Evolutionary conservation across 306 rosid genomes (phyloP).

Genomic region (Sicyos edulis): DNA sequence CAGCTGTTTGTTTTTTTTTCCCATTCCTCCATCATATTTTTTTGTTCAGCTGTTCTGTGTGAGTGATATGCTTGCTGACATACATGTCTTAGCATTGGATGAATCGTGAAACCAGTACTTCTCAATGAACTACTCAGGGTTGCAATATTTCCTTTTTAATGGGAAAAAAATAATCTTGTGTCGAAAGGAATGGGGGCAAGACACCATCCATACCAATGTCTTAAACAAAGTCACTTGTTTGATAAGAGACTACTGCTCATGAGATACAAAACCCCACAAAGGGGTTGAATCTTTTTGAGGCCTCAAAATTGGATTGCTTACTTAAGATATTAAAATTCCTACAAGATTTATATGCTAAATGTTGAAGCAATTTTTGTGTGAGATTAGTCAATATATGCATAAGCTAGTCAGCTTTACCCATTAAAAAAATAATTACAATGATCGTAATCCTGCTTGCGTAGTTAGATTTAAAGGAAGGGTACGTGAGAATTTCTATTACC

Average conservation of each 20-base stretch:
- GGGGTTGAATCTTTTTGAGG: background rate
- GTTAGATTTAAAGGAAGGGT: slow-evolving; percentile 5
- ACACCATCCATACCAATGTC: background rate
- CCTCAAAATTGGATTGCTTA: slow-evolving; percentile 1
- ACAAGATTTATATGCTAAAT: slow-evolving; percentile 1
- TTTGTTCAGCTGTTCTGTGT: background rate
- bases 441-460: background rate
- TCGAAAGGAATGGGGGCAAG: background rate
- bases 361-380: background rate
- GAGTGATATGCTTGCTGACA: background rate
- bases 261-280: too few relatives aligned
- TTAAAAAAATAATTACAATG: background rate
- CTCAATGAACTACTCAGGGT: background rate
- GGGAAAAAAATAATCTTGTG: background rate
- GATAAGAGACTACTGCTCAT: too few relatives aligned
- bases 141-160: background rate
- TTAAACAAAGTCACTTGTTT: background rate
- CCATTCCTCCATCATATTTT: background rate
- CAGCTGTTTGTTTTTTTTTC: background rate
- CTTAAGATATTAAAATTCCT: background rate
- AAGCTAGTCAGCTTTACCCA: background rate
- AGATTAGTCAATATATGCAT: background rate
- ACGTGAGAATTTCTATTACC: background rate
- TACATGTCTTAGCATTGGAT: background rate
- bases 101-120: background rate